Base-by-base conservation (phyloP, 306 rosid genomes). In the Echinosophora koreensis region DNA sequence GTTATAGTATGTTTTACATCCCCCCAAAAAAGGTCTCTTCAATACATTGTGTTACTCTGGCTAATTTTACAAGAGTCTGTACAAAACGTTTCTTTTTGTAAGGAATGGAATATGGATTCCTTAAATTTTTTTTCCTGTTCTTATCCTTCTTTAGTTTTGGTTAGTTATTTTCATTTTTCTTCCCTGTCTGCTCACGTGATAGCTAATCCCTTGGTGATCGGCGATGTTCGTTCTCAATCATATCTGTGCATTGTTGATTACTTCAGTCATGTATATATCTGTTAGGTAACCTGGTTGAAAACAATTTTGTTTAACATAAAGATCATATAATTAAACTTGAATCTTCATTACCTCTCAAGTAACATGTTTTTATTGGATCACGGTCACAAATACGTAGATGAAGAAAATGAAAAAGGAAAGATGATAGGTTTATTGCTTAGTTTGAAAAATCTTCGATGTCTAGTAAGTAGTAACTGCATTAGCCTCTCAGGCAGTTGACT, bases 351-450 rank as follows among this genome's bases (percentile, higher is more conserved):
- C 10, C 52, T 55, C 39, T 71, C 4, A 10, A 17, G 14, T 42
- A 10, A 4, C n/a, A 52, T 38, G 2, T 55, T 13, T 37, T 4
- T 55, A 5, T 5, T 16, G 27, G 71, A 17, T 71, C 35, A 10
- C 13, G 5, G 13, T 66, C n/a, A 18, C 13, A 32, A 74, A 16
- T 18, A 74, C 22, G 16, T 51, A 9, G 61, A 17, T 15, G 9
- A 8, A 59, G 49, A 60, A 60, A 30, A 8, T 47, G 22, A n/a
- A 30, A 73, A 46, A 44, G 18, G 49, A 39, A 60, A 47, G 50
- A 3, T 46, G 37, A 60, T 34, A 14, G 17, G 30, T 71, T 60
- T 59, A 44, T 73, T 74, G 69, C 69, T 16, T 15, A 60, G 70
- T 15, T 47, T 30, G 56, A 22, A 74, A 46, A 47, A 58, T 58